phyloP scores from a whole-genome alignment of 768 basidiomycete genomes.

The Boletus sp. region DNA sequence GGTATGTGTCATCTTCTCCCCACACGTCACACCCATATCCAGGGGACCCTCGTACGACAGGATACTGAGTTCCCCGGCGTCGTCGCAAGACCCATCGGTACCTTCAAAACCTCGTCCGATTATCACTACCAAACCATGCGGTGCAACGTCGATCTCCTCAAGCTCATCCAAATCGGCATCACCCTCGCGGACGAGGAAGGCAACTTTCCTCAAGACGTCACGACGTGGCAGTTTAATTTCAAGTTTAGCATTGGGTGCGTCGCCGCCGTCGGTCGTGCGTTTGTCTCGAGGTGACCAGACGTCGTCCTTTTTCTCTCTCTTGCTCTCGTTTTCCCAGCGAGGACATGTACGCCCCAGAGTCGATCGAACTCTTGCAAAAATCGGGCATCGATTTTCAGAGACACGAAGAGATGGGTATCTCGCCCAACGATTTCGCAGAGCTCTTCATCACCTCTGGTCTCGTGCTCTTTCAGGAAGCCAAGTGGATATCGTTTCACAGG shows the following conservation, averaged over 20 bases:
- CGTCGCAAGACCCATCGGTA: conserved; percentile 94
- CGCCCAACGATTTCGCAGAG: conserved; percentile 94
- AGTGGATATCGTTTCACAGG: conserved; percentile 99
- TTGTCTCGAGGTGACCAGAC: not conserved
- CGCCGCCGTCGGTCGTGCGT: not conserved
- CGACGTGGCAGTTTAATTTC: conserved; percentile 99
- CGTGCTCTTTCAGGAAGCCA: conserved; percentile 83
- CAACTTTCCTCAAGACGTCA: conserved; percentile 82
- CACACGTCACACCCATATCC: conserved; percentile 3
- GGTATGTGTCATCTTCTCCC: conserved; percentile 48
- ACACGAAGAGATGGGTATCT: conserved; percentile 89
- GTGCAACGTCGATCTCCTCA: conserved; percentile 97
- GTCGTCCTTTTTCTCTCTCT: not conserved
- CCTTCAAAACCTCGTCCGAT: conserved; percentile 95
- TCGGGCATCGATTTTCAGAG: conserved; percentile 95
- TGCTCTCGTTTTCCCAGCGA: conserved; percentile 49
- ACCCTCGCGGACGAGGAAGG: conserved; percentile 95
- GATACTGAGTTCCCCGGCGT: conserved; percentile 99
- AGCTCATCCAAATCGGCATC: conserved; percentile 96
- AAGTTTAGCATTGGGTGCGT: conserved; percentile 84
- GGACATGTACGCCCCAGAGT: conserved; percentile 99
- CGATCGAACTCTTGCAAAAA: conserved; percentile 90
- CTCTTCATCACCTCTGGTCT: conserved; percentile 95
- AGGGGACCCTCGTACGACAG: conserved; percentile 40
- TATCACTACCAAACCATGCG: conserved; percentile 99